Evolutionary conservation across 2,329 filamentous ascomycete species (phyloP).

Genomic region (Didymella lethalis): DNA sequence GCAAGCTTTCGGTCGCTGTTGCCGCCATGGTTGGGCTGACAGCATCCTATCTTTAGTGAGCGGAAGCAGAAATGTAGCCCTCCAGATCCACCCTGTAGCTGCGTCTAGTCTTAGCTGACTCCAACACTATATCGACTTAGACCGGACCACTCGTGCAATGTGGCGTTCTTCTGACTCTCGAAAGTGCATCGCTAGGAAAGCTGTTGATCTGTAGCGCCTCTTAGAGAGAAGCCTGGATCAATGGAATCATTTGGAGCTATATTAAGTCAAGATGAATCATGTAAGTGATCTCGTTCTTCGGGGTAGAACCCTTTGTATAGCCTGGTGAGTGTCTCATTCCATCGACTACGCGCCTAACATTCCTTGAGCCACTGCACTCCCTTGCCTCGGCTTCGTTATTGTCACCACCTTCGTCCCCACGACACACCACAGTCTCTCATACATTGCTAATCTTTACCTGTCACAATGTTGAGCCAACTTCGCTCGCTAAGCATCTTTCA

Average conservation of each 20-base stretch:
- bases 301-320: background rate
- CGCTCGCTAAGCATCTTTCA: conserved; percentile 9
- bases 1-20: background rate
- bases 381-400: background rate
- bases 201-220: background rate
- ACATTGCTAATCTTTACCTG: background rate
- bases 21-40: background rate
- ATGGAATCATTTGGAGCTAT: background rate
- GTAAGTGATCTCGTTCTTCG: background rate
- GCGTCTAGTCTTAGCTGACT: background rate
- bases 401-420: background rate
- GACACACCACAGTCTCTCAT: background rate
- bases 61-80: background rate
- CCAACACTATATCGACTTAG: background rate
- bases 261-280: background rate
- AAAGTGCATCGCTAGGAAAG: background rate
- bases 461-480: conserved; percentile 8
- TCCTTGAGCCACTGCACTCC: background rate
- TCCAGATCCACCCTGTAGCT: background rate
- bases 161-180: background rate
- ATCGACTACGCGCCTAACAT: background rate
- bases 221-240: background rate
- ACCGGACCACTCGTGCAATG: background rate
- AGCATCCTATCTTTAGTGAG: background rate
- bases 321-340: background rate